Percentiles rank a stretch among this genome's conserved stretches.
Evolutionary conservation across 495 filamentous ascomycete species (phyloP).

Genomic region (Penicillium malachiteum): DNA sequence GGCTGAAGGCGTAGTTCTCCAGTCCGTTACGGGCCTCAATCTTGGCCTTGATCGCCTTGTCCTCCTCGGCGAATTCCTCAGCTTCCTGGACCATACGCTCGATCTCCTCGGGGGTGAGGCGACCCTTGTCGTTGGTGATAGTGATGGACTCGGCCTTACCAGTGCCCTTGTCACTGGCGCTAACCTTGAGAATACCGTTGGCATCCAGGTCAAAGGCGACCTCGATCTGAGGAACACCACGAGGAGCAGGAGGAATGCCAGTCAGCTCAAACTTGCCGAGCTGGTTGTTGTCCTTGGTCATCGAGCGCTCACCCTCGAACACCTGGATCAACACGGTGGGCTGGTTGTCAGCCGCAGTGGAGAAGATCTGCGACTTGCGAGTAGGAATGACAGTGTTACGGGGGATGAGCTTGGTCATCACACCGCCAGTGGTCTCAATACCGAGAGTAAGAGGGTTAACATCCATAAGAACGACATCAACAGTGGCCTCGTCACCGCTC

Average conservation of each 20-base stretch:
- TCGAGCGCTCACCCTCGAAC: slow-evolving; percentile 97
- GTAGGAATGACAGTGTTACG: slow-evolving; percentile 98
- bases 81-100: slow-evolving; percentile 98
- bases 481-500: slow-evolving; percentile 93
- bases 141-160: slow-evolving; percentile 97
- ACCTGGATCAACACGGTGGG: slow-evolving; percentile 99
- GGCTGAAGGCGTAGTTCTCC: slow-evolving; percentile 93
- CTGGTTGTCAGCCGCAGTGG: slow-evolving; percentile 99
- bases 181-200: slow-evolving; percentile 99
- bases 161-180: slow-evolving; percentile 96
- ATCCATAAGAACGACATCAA: slow-evolving; percentile 93
- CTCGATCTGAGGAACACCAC: slow-evolving; percentile 99
- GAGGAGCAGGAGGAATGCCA: slow-evolving; percentile 93
- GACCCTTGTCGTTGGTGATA: slow-evolving; percentile 99
- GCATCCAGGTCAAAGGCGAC: slow-evolving; percentile 98
- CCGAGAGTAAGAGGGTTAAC: slow-evolving; percentile 94
- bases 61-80: slow-evolving; percentile 97
- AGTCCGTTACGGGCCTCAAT: slow-evolving; percentile 95
- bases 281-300: slow-evolving; percentile 99
- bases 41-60: slow-evolving; percentile 93
- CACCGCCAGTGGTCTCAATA: slow-evolving; percentile 99
- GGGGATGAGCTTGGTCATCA: slow-evolving; percentile 99
- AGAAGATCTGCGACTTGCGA: slow-evolving; percentile 99
- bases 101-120: slow-evolving; percentile 96
- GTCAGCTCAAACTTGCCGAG: slow-evolving; percentile 99